Base-by-base conservation (phyloP, 1,284 basidiomycete genomes). In the Apiotrichum akiyoshidainum region DNA sequence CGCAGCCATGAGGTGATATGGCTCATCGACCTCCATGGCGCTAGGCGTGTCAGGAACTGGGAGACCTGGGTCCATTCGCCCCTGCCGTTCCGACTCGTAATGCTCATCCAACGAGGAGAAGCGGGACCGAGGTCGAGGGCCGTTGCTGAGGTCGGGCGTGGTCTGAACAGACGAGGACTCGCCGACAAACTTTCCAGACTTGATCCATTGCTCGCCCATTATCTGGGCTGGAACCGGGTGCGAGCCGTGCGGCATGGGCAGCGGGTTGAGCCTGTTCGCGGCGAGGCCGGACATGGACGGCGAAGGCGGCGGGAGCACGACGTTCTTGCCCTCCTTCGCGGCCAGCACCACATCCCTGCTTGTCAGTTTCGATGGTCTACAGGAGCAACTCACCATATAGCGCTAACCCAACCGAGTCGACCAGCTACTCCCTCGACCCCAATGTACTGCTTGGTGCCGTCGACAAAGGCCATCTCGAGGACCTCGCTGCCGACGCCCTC, bases 191-290 rank as follows among this genome's bases (percentile, higher is more conserved):
- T 56, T 62, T 21, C 67, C 65, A 0, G 66, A 65, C 34, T 70
- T 70, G n/a, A 76, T 65, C 74, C 74, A 76, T 16, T 63, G 58
- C 59, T 75, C 72, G 2, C 73, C 74, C 22, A 75, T 55, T 54
- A 71, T 74, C 60, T 76, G 72, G 0, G 73, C 68, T 0, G 69
- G 67, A 17, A 66, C 40, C 10, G 55, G 53, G 5, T 49, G 53
- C 34, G 48, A 50, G 13, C 48, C 48, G 34, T 46, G 33, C 31
- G 50, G 22, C 35, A 46, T 5, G 16, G 57, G 51, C 19, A 59
- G 45, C 53, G 50, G 55, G 50, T 40, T 19, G 37, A 19, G 41
- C n/a, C 45, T 22, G 26, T 52, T 49, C 21, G 26, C 26, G 40
- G 53, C 35, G 50, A n/a, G 1, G 52, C 39, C 7, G n/a, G 26